Conservation (phyloP, 257 asterid genomes). For the Jacaranda mimosifolia region DNA sequence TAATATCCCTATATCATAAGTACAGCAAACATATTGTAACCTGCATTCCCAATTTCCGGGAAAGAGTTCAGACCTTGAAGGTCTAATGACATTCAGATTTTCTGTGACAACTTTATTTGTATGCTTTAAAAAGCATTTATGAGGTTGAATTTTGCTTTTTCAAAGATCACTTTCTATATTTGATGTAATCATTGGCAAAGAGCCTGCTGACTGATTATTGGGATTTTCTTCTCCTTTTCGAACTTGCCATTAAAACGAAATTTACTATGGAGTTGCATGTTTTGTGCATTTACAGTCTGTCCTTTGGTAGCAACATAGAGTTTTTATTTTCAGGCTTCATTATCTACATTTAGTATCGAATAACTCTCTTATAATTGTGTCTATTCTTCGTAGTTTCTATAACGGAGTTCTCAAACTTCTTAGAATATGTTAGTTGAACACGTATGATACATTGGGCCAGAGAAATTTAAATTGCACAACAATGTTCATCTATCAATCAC, state of each 20-base stretch:
- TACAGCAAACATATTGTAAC: neutral
- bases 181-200: no score
- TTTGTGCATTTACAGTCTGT: no score
- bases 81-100: neutral
- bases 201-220: no score
- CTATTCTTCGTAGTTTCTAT: no score
- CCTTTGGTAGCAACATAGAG: no score
- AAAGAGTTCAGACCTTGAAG: neutral
- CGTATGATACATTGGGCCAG: neutral
- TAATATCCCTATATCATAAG: neutral
- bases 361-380: no score
- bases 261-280: no score
- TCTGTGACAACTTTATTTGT: neutral
- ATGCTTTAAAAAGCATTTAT: neutral
- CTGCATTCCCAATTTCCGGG: neutral
- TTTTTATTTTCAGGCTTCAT: no score
- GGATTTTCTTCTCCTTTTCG: no score
- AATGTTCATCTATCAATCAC: neutral
- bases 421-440: neutral
- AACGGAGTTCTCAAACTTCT: neutral
- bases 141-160: neutral
- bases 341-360: no score
- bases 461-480: neutral
- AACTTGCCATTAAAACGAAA: no score
- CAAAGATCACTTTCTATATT: neutral